Base-by-base conservation (phyloP, 805 yeast genomes). In the Candida sanyiensis region DNA sequence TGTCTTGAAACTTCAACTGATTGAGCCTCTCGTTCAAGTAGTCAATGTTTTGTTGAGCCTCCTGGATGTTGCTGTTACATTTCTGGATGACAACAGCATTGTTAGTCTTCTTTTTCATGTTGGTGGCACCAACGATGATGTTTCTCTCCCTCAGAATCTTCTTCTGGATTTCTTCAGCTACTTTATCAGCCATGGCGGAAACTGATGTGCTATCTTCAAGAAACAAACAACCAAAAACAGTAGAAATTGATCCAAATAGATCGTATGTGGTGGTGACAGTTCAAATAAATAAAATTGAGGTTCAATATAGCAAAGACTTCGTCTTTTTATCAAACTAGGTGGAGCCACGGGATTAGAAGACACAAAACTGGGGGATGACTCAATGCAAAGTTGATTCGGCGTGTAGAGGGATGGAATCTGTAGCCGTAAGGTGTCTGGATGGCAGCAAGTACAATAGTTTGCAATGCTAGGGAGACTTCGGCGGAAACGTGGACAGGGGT, bases 81-180 rank as follows among this genome's bases (percentile, higher is more conserved):
- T 83, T 80, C 59, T 86, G 94, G 49, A 89, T 87, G 33, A 90
- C 96, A 49, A 75, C 77, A 26, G 82, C 69, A 61, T 93, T 93
- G 45, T 71, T 63, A 10, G 97, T 85, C 48, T 78, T 79, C 57
- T 80, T 79, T 58, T 85, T 79, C 66, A 93, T 66, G 45, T 82
- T 74, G 42, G 83, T 78, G 39, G 95, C 93, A 39, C 97, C 97
- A 44, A 77, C 80, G 34, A 90, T 86, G 62, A 90, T 81, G 56
- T 85, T 88, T 54, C 71, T 70, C 63, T 93, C 97, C 42, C 96
- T 75, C 51, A 84, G 90, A 53, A 93, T 89, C 69, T 88, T 90
- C 51, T 75, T 76, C 51, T 73, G 69, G 60, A 93, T 88, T 53
- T 90, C 96, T 30, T 72, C 64, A 40, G 72, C 57, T 38, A 68